These are phyloP conservation scores for Sclerotinia glacialis DNA, from an alignment of 2,329 filamentous ascomycete species.

Conservation along the genomic window DNA sequence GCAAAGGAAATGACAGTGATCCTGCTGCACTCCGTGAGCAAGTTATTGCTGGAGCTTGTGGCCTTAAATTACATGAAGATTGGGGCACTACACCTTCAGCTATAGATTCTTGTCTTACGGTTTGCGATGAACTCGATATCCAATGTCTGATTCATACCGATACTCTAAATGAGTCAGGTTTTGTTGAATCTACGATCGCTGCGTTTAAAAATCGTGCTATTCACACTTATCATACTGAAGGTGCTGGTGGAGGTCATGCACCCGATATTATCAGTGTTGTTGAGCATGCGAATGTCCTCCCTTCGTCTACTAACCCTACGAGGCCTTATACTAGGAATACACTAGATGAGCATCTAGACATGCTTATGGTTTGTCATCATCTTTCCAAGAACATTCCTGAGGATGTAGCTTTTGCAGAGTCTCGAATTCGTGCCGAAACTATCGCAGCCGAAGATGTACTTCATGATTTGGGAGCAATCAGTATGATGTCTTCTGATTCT, in stretches of 20 bases:
- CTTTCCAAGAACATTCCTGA: constrained; percentile 89
- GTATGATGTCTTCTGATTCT: constrained; percentile 94
- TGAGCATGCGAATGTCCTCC: constrained; percentile 82
- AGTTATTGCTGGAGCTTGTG: constrained; percentile 77
- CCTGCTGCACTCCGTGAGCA: constrained; percentile 72
- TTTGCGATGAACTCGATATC: constrained; percentile 89
- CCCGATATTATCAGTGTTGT: constrained; percentile 95
- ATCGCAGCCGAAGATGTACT: constrained; percentile 96
- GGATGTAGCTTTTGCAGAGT: constrained; percentile 93
- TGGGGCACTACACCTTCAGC: constrained; percentile 91
- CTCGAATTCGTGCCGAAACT: constrained; percentile 89
- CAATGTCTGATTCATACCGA: constrained; percentile 95
- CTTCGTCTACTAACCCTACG: constrained; percentile 89
- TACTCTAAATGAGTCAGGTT: constrained; percentile 95
- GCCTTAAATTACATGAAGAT: constrained; percentile 92
- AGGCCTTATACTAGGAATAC: constrained; percentile 89
- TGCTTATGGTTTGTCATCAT: constrained; percentile 98
- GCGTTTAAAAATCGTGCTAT: constrained; percentile 85
- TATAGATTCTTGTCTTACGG: constrained; percentile 79
- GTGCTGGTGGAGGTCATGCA: constrained; percentile 89
- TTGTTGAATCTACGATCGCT: constrained; percentile 86
- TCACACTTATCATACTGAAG: constrained; percentile 96
- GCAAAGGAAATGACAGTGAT: constrained; percentile 85
- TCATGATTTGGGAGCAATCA: constrained; percentile 91
- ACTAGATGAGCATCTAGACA: constrained; percentile 92